phyloP scores from a whole-genome alignment of 495 filamentous ascomycete species.

The Neurospora tetraspora region DNA sequence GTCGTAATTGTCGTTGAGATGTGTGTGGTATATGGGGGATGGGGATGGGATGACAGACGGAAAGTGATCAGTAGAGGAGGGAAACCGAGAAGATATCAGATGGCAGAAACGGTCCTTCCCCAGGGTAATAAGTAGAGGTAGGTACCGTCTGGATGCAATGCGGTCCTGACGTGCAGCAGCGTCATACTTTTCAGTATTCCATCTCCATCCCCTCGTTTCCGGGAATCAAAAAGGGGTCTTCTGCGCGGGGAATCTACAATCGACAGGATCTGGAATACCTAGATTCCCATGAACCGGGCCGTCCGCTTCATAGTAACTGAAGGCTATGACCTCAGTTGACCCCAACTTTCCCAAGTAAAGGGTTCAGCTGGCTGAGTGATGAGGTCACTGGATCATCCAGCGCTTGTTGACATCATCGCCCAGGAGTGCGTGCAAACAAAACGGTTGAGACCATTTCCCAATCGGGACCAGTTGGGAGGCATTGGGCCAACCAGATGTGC shows the following conservation, averaged over 20 bases:
- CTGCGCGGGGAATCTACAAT: neutral
- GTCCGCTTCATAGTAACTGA: neutral
- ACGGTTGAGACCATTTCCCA: neutral
- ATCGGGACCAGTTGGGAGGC: neutral
- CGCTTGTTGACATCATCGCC: neutral
- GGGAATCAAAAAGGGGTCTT: neutral
- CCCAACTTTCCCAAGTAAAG: neutral
- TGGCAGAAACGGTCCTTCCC: neutral
- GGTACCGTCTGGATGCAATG: neutral
- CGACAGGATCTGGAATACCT: neutral
- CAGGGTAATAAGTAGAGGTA: neutral
- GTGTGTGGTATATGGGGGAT: neutral
- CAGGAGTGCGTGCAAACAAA: neutral
- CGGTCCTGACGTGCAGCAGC: conserved; percentile 2
- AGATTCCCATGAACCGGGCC: neutral
- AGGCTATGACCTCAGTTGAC: neutral
- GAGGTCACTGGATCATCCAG: neutral
- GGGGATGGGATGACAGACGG: neutral
- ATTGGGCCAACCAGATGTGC: neutral
- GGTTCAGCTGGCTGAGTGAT: neutral
- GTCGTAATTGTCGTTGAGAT: neutral
- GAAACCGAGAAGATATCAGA: neutral
- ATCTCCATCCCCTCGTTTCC: neutral
- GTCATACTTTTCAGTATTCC: neutral
- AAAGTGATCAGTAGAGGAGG: neutral